These are phyloP conservation scores for Wickerhamomyces ciferrii DNA, from an alignment of 805 yeast genomes.

Conservation along the genomic window DNA sequence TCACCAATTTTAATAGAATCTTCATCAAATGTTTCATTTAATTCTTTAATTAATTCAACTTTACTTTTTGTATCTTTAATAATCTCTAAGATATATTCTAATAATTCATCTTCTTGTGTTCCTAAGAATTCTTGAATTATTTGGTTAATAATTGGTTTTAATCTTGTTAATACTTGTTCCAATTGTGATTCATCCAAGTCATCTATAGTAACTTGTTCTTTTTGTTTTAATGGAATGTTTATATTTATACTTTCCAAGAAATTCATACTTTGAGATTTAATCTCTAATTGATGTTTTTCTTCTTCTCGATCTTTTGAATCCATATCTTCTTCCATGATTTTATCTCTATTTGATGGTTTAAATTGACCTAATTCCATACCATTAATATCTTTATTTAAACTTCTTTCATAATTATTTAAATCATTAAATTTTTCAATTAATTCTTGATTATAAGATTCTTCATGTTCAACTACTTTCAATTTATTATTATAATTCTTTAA, in stretches of 20 bases:
- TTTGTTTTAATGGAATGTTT: slow-evolving; percentile 13
- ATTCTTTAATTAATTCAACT: slow-evolving; percentile 33
- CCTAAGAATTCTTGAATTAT: slow-evolving; percentile 50
- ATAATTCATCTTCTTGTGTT: slow-evolving; percentile 44
- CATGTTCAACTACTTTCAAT: slow-evolving; percentile 7
- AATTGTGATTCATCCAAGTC: slow-evolving; percentile 10
- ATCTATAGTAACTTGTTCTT: slow-evolving; percentile 6
- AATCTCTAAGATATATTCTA: slow-evolving; percentile 35
- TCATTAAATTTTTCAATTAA: slow-evolving; percentile 17
- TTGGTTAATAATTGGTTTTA: slow-evolving; percentile 32
- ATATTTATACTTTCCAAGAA: slow-evolving; percentile 13
- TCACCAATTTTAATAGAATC: slow-evolving; percentile 38
- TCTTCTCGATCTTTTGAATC: slow-evolving; percentile 37
- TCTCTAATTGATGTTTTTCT: slow-evolving; percentile 22
- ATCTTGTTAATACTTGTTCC: slow-evolving; percentile 11
- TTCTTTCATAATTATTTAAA: slow-evolving; percentile 29
- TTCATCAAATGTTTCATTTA: slow-evolving; percentile 46
- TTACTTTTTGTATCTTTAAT: slow-evolving; percentile 29
- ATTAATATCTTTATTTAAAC: slow-evolving; percentile 27
- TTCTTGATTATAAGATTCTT: slow-evolving; percentile 12
- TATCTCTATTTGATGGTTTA: slow-evolving; percentile 14
- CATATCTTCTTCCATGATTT: slow-evolving; percentile 33
- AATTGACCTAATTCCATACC: slow-evolving; percentile 11
- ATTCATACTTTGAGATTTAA: slow-evolving; percentile 8
- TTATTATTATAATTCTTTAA: slow-evolving; percentile 15